Conservation (phyloP, 768 basidiomycete genomes). For the Heimioporus sp. region DNA sequence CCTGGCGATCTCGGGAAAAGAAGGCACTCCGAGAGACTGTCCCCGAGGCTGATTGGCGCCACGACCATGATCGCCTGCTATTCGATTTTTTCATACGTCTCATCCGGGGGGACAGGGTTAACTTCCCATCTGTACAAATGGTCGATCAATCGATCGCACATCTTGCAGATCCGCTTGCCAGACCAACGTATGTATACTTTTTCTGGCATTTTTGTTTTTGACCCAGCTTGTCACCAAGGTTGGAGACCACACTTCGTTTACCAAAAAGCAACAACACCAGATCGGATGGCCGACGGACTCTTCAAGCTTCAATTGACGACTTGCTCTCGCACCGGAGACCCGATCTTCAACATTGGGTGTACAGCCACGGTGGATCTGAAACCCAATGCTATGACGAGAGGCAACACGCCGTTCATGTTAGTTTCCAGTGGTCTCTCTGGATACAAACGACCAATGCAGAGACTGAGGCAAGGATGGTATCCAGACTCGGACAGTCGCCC, state of each 20-base stretch:
- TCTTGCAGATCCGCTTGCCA: slow-evolving; percentile 1
- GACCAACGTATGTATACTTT: slow-evolving; percentile 3
- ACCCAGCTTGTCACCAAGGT: neutral
- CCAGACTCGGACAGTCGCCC: neutral
- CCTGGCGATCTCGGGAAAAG: slow-evolving; percentile 7
- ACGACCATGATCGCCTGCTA: slow-evolving; percentile 8
- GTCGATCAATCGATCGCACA: neutral
- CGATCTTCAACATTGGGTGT: too few relatives aligned
- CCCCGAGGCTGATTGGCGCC: slow-evolving; percentile 1
- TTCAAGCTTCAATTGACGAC: too few relatives aligned
- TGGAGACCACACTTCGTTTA: neutral
- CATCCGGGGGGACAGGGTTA: neutral
- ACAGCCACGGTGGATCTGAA: too few relatives aligned
- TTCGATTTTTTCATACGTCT: slow-evolving; percentile 10
- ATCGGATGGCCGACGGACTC: too few relatives aligned
- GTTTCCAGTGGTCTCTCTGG: neutral
- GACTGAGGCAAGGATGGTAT: neutral
- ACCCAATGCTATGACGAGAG: too few relatives aligned
- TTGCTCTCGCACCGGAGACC: too few relatives aligned
- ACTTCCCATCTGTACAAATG: too few relatives aligned
- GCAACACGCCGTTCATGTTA: too few relatives aligned
- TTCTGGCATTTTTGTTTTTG: neutral
- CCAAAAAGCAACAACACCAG: neutral
- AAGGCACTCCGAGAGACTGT: neutral
- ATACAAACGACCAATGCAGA: neutral